Evolutionary conservation across 768 basidiomycete species (phyloP).

Genomic region (Russula sp.): DNA sequence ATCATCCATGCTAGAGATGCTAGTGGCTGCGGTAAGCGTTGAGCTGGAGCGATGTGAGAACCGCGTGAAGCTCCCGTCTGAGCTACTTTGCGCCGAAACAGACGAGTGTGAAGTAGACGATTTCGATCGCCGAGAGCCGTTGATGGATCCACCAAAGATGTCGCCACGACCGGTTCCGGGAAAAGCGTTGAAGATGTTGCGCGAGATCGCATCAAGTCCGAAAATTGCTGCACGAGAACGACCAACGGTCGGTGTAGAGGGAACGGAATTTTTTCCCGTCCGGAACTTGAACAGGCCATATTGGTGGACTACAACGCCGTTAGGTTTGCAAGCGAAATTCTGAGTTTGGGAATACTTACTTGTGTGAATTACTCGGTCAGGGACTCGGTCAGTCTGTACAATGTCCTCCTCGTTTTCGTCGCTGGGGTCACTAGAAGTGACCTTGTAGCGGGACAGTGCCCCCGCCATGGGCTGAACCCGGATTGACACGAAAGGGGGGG

Average conservation of each 20-base stretch:
- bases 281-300: conserved; percentile 86
- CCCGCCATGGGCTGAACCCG: conserved; percentile 80
- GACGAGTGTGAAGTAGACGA: conserved; percentile 72
- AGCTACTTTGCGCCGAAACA: conserved; percentile 61
- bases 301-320: conserved; percentile 58
- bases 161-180: conserved; percentile 67
- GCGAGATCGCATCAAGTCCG: conserved; percentile 82
- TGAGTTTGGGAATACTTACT: conserved; percentile 43
- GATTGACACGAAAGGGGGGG: conserved; percentile 73
- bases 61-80: conserved; percentile 61
- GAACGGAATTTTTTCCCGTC: conserved; percentile 69
- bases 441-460: conserved; percentile 72
- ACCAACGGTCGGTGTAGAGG: conserved; percentile 80
- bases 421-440: conserved; percentile 64
- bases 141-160: conserved; percentile 69
- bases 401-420: conserved; percentile 80
- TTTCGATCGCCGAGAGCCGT: conserved; percentile 59
- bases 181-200: conserved; percentile 75
- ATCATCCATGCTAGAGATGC: conserved; percentile 56
- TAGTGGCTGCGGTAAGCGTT: conserved; percentile 57
- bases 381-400: conserved; percentile 69
- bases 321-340: conserved; percentile 9
- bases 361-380: conserved; percentile 70
- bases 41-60: conserved; percentile 71
- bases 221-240: conserved; percentile 77